Conservation (phyloP, 305 asterid species). For the Caryopteris hybrid region DNA sequence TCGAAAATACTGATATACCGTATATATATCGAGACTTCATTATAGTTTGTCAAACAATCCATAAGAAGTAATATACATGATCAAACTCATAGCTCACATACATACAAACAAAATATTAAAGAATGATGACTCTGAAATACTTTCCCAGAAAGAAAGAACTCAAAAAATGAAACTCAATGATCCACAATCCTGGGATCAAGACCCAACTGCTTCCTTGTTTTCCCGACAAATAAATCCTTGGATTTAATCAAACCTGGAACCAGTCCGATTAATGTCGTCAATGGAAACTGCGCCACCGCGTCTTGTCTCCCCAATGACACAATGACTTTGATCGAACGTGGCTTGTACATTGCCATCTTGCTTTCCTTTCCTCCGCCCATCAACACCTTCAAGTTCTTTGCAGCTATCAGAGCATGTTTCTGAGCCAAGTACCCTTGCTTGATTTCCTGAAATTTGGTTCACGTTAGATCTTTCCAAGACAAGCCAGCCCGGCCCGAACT, state of each 20-base stretch:
- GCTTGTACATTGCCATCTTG: conserved; percentile 58
- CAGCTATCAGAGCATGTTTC: conserved; percentile 56
- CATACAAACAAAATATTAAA: background rate
- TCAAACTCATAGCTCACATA: too few species aligned
- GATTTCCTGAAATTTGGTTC: conserved; percentile 41
- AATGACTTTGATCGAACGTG: conserved; percentile 37
- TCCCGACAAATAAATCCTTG: conserved; percentile 73
- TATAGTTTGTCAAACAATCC: too few species aligned
- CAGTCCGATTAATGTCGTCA: conserved; percentile 61
- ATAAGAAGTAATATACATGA: too few species aligned
- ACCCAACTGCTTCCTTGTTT: conserved; percentile 69
- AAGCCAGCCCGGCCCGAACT: too few species aligned
- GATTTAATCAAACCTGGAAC: conserved; percentile 86
- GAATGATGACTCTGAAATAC: background rate
- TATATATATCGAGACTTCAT: too few species aligned
- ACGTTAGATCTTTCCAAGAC: background rate
- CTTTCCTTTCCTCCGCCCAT: conserved; percentile 49
- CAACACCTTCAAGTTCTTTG: conserved; percentile 56
- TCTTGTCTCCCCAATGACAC: conserved; percentile 77
- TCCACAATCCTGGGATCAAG: conserved; percentile 43
- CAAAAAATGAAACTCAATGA: conserved; percentile 13
- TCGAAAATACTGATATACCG: too few species aligned
- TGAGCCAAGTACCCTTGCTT: conserved; percentile 83
- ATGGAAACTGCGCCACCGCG: conserved; percentile 71
- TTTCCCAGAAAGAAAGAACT: background rate